Evolutionary conservation across 2,329 filamentous ascomycete species (phyloP).

Genomic region (Rutstroemia sp.): DNA sequence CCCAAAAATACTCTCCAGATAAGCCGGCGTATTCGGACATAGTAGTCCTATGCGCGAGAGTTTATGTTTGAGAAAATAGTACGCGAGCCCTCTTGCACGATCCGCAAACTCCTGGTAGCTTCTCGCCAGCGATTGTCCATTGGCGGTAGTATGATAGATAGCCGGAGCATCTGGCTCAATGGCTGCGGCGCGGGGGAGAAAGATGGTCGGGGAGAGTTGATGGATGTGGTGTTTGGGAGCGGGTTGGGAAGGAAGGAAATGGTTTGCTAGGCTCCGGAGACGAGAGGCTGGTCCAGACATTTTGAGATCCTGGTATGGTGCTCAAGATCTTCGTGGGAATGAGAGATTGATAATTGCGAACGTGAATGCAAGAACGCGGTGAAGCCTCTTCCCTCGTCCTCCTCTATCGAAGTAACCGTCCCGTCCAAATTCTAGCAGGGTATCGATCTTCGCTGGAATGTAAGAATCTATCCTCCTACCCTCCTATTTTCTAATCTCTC

Average conservation of each 20-base stretch:
- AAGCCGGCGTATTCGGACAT: conserved; percentile 88
- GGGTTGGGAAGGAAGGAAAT: conserved; percentile 33
- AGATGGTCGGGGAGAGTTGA: conserved; percentile 78
- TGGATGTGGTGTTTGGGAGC: conserved; percentile 45
- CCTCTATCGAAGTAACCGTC: too few relatives aligned
- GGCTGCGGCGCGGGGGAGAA: conserved; percentile 74
- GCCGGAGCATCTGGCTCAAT: conserved; percentile 84
- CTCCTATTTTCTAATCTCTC: too few relatives aligned
- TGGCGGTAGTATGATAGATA: conserved; percentile 77
- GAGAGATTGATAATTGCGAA: too few relatives aligned
- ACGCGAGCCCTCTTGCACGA: conserved; percentile 79
- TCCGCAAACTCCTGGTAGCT: conserved; percentile 79
- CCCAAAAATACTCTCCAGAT: conserved; percentile 84
- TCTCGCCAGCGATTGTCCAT: conserved; percentile 59
- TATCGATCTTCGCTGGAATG: too few relatives aligned
- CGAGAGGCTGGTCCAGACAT: conserved; percentile 62
- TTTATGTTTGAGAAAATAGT: conserved; percentile 70
- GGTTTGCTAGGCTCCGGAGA: conserved; percentile 50
- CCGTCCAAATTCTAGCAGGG: too few relatives aligned
- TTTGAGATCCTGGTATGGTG: conserved; percentile 13
- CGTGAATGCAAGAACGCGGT: too few relatives aligned
- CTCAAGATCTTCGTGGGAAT: background rate
- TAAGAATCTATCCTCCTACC: too few relatives aligned
- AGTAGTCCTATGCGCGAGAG: conserved; percentile 77
- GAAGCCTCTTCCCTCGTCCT: background rate